Evolutionary conservation across 169 alveolate species (phyloP).

Genomic region (Eimeria falciformis): DNA sequence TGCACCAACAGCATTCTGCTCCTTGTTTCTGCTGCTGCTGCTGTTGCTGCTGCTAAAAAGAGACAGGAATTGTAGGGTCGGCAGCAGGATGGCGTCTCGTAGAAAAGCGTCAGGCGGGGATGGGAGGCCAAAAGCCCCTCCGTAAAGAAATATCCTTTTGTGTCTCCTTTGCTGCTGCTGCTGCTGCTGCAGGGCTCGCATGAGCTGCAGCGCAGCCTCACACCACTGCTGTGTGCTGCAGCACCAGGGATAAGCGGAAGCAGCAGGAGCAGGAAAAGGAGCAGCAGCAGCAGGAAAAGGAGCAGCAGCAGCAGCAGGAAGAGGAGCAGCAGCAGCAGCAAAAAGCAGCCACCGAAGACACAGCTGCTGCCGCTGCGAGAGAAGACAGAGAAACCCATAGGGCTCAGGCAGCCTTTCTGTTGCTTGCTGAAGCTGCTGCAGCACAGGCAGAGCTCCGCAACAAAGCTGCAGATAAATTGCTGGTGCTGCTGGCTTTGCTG

Average conservation of each 20-base stretch:
- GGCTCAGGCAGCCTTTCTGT: slow-evolving; percentile 20
- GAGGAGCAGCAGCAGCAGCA: slow-evolving; percentile 64
- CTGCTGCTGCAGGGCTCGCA: slow-evolving; percentile 34
- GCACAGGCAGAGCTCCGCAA: slow-evolving; percentile 52
- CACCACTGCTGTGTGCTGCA: slow-evolving; percentile 43
- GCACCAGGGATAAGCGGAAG: slow-evolving; percentile 29
- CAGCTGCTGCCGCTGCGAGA: slow-evolving; percentile 30
- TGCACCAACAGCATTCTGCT: neutral
- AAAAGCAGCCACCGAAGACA: slow-evolving; percentile 31
- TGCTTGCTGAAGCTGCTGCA: slow-evolving; percentile 58
- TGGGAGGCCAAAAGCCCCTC: neutral
- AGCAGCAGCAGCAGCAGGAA: slow-evolving; percentile 59
- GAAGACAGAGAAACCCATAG: neutral
- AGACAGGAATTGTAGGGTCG: slow-evolving; percentile 34
- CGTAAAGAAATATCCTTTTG: neutral
- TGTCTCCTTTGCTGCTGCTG: slow-evolving; percentile 31
- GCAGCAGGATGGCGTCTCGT: slow-evolving; percentile 55
- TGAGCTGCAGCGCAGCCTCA: slow-evolving; percentile 40
- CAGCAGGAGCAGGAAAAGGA: slow-evolving; percentile 45
- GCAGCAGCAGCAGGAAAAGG: slow-evolving; percentile 14
- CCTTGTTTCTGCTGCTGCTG: slow-evolving; percentile 22
- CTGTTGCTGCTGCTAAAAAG: slow-evolving; percentile 27
- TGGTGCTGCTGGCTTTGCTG: slow-evolving; percentile 7
- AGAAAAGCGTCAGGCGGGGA: neutral
- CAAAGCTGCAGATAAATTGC: slow-evolving; percentile 3